Evolutionary conservation across 2,329 filamentous ascomycete species (phyloP).

Genomic region (Sporothrix curviconia): DNA sequence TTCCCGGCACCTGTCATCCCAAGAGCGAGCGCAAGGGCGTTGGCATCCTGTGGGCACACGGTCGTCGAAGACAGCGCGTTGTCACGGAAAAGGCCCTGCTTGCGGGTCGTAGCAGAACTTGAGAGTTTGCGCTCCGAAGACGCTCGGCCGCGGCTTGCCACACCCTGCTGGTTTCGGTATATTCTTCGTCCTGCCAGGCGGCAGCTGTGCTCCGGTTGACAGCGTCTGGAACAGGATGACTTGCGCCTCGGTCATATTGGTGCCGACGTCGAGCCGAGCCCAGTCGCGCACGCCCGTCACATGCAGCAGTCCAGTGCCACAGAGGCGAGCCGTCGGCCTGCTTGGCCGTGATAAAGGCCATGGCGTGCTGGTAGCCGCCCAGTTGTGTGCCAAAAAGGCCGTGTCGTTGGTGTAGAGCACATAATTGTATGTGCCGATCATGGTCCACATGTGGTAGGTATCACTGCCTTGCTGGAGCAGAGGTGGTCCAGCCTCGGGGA

Average conservation of each 20-base stretch:
- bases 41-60: slow-evolving; percentile 55
- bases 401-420: slow-evolving; percentile 46
- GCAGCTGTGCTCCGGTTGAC: slow-evolving; percentile 44
- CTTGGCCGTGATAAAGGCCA: slow-evolving; percentile 25
- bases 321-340: slow-evolving; percentile 17
- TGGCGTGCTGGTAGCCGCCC: slow-evolving; percentile 28
- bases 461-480: slow-evolving; percentile 30
- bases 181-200: slow-evolving; percentile 38
- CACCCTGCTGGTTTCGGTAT: slow-evolving; percentile 23
- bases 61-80: slow-evolving; percentile 41
- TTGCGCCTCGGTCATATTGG: slow-evolving; percentile 45
- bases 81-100: slow-evolving; percentile 45
- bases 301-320: slow-evolving; percentile 42
- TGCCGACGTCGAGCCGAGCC: slow-evolving; percentile 42
- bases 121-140: slow-evolving; percentile 41
- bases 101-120: slow-evolving; percentile 41
- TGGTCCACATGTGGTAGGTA: slow-evolving; percentile 34
- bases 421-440: slow-evolving; percentile 52
- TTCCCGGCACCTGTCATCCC: slow-evolving; percentile 33
- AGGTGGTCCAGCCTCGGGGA: slow-evolving; percentile 46
- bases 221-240: slow-evolving; percentile 50
- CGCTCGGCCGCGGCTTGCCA: slow-evolving; percentile 36
- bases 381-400: slow-evolving; percentile 27
- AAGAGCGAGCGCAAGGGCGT: slow-evolving; percentile 48
- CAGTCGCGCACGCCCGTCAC: slow-evolving; percentile 46